Percentiles rank a stretch among this genome's conserved stretches.
Conservation (phyloP, 108 stramenopile genomes). For the Schizochytrium sp. region DNA sequence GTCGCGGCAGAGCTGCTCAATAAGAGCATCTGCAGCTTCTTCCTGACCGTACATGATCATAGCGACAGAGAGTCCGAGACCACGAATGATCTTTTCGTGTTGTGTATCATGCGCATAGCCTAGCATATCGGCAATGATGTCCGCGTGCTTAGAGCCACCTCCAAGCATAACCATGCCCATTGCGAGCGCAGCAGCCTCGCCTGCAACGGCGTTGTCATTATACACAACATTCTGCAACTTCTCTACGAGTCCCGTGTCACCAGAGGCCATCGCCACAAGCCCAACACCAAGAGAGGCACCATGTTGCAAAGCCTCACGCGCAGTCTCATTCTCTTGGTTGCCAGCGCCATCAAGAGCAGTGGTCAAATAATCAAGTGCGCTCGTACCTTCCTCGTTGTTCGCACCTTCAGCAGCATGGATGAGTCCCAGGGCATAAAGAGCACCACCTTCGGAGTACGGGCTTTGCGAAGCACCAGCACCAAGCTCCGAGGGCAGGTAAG, state of each 20-base stretch:
- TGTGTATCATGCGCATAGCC: conserved; percentile 94
- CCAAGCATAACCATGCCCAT: conserved; percentile 97
- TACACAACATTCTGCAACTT: conserved; percentile 92
- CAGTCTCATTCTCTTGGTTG: conserved; percentile 55
- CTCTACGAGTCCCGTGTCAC: conserved; percentile 81
- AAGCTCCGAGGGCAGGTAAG: conserved; percentile 92
- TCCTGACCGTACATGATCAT: conserved; percentile 95
- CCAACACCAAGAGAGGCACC: conserved; percentile 98
- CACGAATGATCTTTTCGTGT: conserved; percentile 99
- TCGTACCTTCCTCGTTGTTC: conserved; percentile 70
- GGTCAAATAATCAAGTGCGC: conserved; percentile 65
- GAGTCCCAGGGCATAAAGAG: conserved; percentile 95
- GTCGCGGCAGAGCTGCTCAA: conserved; percentile 93
- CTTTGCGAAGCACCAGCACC: conserved; percentile 67
- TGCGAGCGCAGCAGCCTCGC: conserved; percentile 96
- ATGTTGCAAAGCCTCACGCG: conserved; percentile 94
- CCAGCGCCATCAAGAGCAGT: conserved; percentile 45
- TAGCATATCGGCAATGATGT: conserved; percentile 86
- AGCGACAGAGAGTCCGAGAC: conserved; percentile 93
- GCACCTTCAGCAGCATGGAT: conserved; percentile 93
- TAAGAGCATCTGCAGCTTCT: conserved; percentile 92
- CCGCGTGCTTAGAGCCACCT: conserved; percentile 83
- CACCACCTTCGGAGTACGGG: conserved; percentile 92
- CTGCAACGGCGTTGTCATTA: conserved; percentile 95
- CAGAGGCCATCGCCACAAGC: conserved; percentile 92